phyloP scores from a whole-genome alignment of 1,139 yeast species.

The Protomyces inundatus region DNA sequence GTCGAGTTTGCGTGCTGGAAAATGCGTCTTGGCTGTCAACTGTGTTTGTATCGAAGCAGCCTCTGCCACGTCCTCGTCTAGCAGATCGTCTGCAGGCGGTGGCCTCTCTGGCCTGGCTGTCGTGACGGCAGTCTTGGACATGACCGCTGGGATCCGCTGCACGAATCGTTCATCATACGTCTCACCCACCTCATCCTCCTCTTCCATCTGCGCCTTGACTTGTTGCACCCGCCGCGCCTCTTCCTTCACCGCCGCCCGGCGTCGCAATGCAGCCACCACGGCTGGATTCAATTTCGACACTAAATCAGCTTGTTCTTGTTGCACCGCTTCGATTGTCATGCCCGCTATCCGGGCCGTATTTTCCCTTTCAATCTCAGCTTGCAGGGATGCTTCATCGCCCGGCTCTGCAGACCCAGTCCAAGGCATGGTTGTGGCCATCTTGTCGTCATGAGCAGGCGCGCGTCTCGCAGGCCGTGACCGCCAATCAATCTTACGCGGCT shows the following conservation, averaged over 20 bases:
- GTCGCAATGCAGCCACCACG: conserved; percentile 1
- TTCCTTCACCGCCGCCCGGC: neutral
- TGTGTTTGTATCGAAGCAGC: neutral
- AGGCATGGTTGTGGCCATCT: neutral
- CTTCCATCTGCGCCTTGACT: neutral
- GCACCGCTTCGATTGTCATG: neutral
- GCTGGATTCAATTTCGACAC: conserved; percentile 1
- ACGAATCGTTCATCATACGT: neutral
- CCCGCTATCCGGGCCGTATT: neutral
- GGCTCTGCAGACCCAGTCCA: neutral
- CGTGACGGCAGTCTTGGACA: neutral
- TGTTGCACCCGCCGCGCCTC: neutral
- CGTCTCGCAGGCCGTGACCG: neutral
- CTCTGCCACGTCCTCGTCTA: neutral
- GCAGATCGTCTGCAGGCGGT: neutral
- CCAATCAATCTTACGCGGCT: neutral
- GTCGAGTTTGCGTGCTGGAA: conserved; percentile 3
- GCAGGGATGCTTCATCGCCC: neutral
- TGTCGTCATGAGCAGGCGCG: neutral
- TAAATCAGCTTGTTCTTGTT: neutral
- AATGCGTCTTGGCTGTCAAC: neutral
- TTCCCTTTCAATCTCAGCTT: conserved; percentile 6
- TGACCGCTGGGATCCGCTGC: neutral
- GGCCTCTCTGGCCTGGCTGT: neutral
- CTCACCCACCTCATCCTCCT: neutral